Evolutionary conservation across 2,329 filamentous ascomycete genomes (phyloP).

Genomic region (Penicillium sclerotiorum): DNA sequence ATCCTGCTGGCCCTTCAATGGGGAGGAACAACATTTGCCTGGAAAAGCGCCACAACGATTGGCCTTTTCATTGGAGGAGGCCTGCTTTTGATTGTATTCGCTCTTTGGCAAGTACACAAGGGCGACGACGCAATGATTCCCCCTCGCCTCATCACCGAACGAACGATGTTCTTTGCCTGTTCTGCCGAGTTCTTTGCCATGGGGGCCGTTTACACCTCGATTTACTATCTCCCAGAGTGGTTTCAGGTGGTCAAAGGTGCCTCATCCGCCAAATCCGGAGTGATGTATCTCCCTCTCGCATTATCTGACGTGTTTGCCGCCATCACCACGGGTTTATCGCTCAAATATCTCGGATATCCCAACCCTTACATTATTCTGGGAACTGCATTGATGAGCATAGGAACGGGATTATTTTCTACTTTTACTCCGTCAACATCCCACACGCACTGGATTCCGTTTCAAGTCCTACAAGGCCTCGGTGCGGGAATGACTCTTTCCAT

Average conservation of each 20-base stretch:
- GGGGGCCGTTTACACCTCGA: conserved; percentile 4
- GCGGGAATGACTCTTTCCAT: conserved; percentile 12
- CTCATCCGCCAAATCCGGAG: conserved; percentile 4
- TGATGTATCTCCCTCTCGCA: conserved; percentile 2
- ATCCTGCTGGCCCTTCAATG: conserved; percentile 52
- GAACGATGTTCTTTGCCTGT: conserved; percentile 7
- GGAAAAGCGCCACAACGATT: conserved; percentile 45
- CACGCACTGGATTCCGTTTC: conserved; percentile 11
- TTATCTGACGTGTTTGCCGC: conserved; percentile 2
- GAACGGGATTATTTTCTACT: conserved; percentile 3
- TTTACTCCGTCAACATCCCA: neutral
- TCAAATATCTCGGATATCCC: conserved; percentile 3
- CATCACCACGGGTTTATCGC: neutral
- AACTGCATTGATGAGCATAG: conserved; percentile 3
- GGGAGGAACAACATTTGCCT: conserved; percentile 42
- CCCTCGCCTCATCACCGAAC: conserved; percentile 1
- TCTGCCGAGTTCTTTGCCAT: conserved; percentile 6
- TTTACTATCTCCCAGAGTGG: conserved; percentile 14
- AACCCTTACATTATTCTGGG: conserved; percentile 1
- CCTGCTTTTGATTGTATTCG: conserved; percentile 39
- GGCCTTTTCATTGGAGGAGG: conserved; percentile 48
- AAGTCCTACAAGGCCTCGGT: conserved; percentile 14
- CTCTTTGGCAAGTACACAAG: conserved; percentile 39
- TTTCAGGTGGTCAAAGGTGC: conserved; percentile 13
- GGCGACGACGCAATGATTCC: conserved; percentile 47